Conservation (phyloP, 176 grass and related monocot species). For the Ensete ventricosum region DNA sequence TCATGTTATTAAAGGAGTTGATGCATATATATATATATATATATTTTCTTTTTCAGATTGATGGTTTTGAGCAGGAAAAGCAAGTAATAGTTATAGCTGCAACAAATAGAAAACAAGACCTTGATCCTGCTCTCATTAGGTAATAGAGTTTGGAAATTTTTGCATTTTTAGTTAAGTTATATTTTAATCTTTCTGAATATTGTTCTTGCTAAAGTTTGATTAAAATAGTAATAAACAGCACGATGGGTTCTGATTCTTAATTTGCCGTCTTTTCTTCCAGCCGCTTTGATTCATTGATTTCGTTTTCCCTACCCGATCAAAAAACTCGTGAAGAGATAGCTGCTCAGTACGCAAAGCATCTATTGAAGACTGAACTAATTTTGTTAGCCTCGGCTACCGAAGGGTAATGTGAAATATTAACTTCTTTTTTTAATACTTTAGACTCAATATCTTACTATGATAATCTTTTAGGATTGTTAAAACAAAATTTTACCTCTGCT, state of each 20-base stretch:
- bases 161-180: background rate
- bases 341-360: constrained; percentile 83
- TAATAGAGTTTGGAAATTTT: background rate
- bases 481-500: background rate
- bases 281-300: constrained; percentile 94
- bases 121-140: constrained; percentile 97
- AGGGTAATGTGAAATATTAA: constrained; percentile 40
- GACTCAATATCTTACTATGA: too few relatives aligned
- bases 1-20: background rate
- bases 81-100: constrained; percentile 83
- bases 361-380: constrained; percentile 55
- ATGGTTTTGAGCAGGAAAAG: constrained; percentile 91
- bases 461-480: background rate
- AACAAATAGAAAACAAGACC: constrained; percentile 96
- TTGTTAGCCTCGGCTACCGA: constrained; percentile 62
- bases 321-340: constrained; percentile 69
- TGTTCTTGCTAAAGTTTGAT: background rate
- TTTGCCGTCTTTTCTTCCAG: constrained; percentile 42
- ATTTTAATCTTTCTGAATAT: background rate
- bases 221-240: background rate
- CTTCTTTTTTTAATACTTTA: background rate
- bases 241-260: background rate
- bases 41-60: constrained; percentile 53
- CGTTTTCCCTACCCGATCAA: constrained; percentile 65
- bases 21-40: background rate